phyloP scores from a whole-genome alignment of 345 rosid species.

The Bruguiera gymnorhiza region DNA sequence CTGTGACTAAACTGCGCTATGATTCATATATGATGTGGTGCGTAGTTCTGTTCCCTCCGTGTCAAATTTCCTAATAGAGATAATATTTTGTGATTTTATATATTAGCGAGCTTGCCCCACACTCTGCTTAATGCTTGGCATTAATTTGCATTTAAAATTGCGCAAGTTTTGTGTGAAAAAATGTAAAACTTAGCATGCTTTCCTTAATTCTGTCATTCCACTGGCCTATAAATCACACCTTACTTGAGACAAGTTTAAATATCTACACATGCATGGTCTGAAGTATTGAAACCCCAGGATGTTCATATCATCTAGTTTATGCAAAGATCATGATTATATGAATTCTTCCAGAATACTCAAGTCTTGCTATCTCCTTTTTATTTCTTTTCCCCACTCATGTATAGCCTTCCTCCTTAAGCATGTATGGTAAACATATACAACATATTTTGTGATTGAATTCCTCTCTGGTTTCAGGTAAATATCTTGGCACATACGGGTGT shows the following conservation, averaged over 20 bases:
- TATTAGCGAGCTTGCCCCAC: no score
- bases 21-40: conserved; percentile 75
- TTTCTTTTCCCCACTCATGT: not conserved
- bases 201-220: not conserved
- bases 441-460: not conserved
- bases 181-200: not conserved
- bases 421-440: not conserved
- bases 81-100: not conserved
- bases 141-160: no score
- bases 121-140: no score
- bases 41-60: conserved; percentile 18
- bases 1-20: conserved; percentile 60
- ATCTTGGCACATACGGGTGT: conserved; percentile 77
- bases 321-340: not conserved
- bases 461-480: conserved; percentile 62
- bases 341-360: not conserved
- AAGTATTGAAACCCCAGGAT: not conserved
- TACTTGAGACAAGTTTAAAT: not conserved
- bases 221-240: not conserved
- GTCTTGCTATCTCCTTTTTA: not conserved
- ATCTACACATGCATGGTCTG: not conserved
- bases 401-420: not conserved
- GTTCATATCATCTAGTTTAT: not conserved
- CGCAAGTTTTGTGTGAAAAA: no score
- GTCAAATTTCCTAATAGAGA: not conserved